Conservation (phyloP, 768 basidiomycete genomes). For the Suillus occidentalis region DNA sequence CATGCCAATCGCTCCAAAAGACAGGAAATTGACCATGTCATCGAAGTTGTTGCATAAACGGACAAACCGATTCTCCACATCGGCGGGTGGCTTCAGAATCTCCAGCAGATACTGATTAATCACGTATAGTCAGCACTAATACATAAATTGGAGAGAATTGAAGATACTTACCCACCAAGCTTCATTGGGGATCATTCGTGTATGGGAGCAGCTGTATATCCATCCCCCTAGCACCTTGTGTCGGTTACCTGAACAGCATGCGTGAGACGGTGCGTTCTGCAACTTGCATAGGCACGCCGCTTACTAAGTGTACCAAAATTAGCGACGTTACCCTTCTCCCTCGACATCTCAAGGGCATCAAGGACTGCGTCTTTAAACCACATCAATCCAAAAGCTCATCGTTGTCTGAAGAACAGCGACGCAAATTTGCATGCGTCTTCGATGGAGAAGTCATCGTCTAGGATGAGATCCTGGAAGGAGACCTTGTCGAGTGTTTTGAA, state of each 20-base stretch:
- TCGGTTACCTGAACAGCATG: conserved; percentile 13
- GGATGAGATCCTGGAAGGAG: conserved; percentile 34
- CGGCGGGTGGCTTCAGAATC: conserved; percentile 10
- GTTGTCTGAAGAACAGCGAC: no score
- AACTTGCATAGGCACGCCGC: background rate
- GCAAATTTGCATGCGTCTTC: conserved; percentile 21
- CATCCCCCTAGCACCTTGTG: conserved; percentile 30
- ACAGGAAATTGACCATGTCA: conserved; percentile 31
- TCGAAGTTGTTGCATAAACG: conserved; percentile 32
- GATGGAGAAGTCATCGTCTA: conserved; percentile 30
- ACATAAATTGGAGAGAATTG: background rate
- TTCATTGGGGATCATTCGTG: conserved; percentile 24
- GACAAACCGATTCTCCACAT: conserved; percentile 31
- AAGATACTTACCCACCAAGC: conserved; percentile 32
- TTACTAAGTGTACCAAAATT: conserved; percentile 14
- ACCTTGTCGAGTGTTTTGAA: conserved; percentile 30
- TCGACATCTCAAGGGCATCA: conserved; percentile 21
- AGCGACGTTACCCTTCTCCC: conserved; percentile 10
- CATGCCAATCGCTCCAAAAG: conserved; percentile 21
- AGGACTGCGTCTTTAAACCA: conserved; percentile 31
- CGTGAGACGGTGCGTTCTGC: background rate
- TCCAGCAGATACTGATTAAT: conserved; percentile 9
- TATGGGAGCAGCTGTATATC: conserved; percentile 29
- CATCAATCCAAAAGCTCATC: conserved; percentile 20
- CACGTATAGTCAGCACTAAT: background rate